Conservation (phyloP, 2,329 filamentous ascomycete species). For the Claviceps sp. region DNA sequence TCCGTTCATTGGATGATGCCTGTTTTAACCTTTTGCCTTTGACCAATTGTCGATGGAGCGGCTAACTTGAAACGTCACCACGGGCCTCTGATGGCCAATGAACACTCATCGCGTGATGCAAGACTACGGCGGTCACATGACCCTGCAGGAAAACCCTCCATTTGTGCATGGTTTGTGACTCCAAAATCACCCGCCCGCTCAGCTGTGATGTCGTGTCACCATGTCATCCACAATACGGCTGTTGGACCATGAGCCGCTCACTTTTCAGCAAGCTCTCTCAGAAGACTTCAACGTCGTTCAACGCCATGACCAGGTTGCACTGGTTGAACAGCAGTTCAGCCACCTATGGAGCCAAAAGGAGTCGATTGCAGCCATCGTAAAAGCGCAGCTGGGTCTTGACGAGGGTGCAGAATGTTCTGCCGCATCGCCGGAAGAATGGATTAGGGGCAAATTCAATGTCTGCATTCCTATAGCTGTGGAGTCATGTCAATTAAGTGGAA, state of each 20-base stretch:
- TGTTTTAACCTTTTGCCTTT: too few species aligned
- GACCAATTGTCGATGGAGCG: background rate
- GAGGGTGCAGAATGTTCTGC: slow-evolving; percentile 13
- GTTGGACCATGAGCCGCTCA: background rate
- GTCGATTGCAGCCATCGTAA: slow-evolving; percentile 9
- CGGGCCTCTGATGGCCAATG: too few species aligned
- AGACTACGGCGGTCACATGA: background rate
- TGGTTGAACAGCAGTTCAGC: background rate
- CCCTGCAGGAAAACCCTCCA: background rate
- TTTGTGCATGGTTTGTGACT: background rate
- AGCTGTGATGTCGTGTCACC: background rate
- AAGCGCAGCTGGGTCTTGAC: slow-evolving; percentile 14
- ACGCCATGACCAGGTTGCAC: background rate
- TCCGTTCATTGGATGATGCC: too few species aligned
- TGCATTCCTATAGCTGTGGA: slow-evolving; percentile 18
- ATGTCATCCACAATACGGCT: slow-evolving; percentile 1
- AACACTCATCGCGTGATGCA: background rate
- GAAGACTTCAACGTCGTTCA: slow-evolving; percentile 1
- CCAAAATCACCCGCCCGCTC: background rate
- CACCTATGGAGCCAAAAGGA: slow-evolving; percentile 7
- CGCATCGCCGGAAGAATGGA: slow-evolving; percentile 13
- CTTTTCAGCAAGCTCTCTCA: background rate
- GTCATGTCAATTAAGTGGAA: slow-evolving; percentile 10
- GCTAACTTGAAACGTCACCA: background rate
- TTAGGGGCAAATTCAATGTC: slow-evolving; percentile 22